A percentile compares a stretch with the other conserved stretches of the same genome.
phyloP scores from a whole-genome alignment of 257 asterid genomes.

The Plantago major region DNA sequence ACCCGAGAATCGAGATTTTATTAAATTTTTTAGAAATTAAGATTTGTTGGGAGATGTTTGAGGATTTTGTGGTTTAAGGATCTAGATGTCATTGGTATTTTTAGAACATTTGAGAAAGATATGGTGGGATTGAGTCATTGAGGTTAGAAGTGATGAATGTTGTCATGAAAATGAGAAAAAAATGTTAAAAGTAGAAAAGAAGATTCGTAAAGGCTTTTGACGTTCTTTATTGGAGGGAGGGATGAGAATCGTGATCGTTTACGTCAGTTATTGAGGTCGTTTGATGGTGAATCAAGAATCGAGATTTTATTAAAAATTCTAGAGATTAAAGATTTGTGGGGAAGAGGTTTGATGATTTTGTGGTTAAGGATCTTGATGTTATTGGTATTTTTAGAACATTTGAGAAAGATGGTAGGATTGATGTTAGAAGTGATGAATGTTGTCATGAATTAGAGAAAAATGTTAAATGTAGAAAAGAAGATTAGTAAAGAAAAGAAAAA shows the following conservation, averaged over 20 bases:
- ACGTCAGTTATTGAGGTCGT: conserved; percentile 10
- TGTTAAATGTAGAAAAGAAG: no score
- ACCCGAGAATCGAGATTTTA: neutral
- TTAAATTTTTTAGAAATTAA: neutral
- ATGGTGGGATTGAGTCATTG: no score
- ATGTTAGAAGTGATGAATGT: neutral
- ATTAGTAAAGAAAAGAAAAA: neutral
- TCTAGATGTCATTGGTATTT: neutral
- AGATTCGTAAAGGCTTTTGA: no score
- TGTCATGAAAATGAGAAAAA: no score
- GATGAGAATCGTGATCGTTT: conserved; percentile 22
- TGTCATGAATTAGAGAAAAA: no score
- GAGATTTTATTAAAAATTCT: neutral
- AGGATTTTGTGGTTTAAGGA: no score
- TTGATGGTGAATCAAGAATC: conserved; percentile 11
- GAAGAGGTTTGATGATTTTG: no score
- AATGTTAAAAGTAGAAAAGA: no score
- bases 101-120: neutral
- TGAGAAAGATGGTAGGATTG: neutral
- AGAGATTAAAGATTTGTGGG: neutral
- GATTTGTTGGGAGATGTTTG: neutral
- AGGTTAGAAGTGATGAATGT: no score
- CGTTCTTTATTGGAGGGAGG: conserved; percentile 10
- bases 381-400: neutral
- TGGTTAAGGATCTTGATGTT: no score